phyloP scores from a whole-genome alignment of 2,329 filamentous ascomycete species.

The Paecilomyces variotii region DNA sequence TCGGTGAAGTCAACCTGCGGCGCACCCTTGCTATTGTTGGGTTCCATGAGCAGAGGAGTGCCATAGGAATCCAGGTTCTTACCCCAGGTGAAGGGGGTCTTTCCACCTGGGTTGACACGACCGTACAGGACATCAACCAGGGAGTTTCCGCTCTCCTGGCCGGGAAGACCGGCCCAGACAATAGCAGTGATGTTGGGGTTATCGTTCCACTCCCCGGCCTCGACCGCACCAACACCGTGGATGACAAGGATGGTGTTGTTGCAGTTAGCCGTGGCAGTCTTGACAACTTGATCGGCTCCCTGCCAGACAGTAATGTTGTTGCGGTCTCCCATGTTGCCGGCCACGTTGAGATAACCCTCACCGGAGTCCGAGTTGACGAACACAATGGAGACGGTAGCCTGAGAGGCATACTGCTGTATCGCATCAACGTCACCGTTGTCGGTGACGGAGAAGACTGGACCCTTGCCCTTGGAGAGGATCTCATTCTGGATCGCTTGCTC shows the following conservation, averaged over 20 bases:
- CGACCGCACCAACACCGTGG: conserved; percentile 73
- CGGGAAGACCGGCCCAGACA: conserved; percentile 66
- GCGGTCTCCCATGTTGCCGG: conserved; percentile 78
- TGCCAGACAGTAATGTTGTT: conserved; percentile 90
- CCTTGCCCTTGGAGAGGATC: conserved; percentile 56
- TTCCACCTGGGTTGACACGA: conserved; percentile 53
- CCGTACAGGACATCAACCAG: conserved; percentile 69
- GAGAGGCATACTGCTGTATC: conserved; percentile 43
- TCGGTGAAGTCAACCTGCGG: conserved; percentile 55
- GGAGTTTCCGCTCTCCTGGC: conserved; percentile 67
- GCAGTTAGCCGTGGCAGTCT: conserved; percentile 67
- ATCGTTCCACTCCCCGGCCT: conserved; percentile 56
- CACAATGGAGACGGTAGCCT: conserved; percentile 58
- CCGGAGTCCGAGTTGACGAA: conserved; percentile 85
- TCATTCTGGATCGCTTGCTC: conserved; percentile 58
- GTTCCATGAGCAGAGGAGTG: conserved; percentile 47
- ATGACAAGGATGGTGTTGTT: conserved; percentile 90
- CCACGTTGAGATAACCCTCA: conserved; percentile 77
- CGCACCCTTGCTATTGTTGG: conserved; percentile 49
- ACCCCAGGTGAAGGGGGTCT: conserved; percentile 56
- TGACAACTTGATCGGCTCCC: conserved; percentile 69
- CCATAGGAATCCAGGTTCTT: conserved; percentile 47
- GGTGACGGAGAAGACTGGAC: conserved; percentile 53
- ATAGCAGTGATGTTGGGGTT: conserved; percentile 66
- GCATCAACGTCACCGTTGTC: conserved; percentile 50